Base-by-base conservation (phyloP, 768 basidiomycete genomes). In the Kwoniella mangroviensis region DNA sequence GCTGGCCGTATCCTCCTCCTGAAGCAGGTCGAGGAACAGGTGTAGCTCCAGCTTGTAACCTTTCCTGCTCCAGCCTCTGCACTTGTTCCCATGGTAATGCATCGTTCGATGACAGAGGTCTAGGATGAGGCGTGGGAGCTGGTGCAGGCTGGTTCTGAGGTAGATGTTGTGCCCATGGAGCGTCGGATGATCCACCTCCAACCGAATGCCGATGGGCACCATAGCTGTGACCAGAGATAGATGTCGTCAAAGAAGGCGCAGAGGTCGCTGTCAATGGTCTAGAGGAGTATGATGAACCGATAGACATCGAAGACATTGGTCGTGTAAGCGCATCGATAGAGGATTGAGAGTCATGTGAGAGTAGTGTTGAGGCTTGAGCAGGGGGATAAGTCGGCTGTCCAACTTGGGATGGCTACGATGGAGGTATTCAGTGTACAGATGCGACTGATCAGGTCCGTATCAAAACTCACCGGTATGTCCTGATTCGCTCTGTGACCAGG, bases 301-400 rank as follows among this genome's bases (percentile, higher is more conserved):
- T 41, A 7, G 79, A 80, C 68, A 80, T 70, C 4, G 74, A 71
- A 13, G 79, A 80, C 65, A 77, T 67, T 1, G 74, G 75, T 19
- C 76, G 70, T 13, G 66, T 70, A 11, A 80, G 74, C 2, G 77
- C 57, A 40, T 80, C 79, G 21, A 80, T 56, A 13, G 68, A 54
- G 13, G 68, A 51, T 15, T 63, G 66, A 15, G 54, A 63, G 21
- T 52, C 60, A 22, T 10, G 41, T 12, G 58, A 60, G 19, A 6
- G 22, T 21, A 43, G 59, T 1, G 34, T 43, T 12, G 40, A 45
- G 24, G 40, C 43, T 17, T 67, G 67, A 62, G n/a, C 26, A 26
- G 58, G 67, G 1, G 49, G 71, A 69, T 67, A 67, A 6, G 61
- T 28, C 21, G 71, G 66, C 41, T 68, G 71, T 9, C 43, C 43